Base-by-base conservation (phyloP, 106 monocot species). In the Apostasia shenzhenica region DNA sequence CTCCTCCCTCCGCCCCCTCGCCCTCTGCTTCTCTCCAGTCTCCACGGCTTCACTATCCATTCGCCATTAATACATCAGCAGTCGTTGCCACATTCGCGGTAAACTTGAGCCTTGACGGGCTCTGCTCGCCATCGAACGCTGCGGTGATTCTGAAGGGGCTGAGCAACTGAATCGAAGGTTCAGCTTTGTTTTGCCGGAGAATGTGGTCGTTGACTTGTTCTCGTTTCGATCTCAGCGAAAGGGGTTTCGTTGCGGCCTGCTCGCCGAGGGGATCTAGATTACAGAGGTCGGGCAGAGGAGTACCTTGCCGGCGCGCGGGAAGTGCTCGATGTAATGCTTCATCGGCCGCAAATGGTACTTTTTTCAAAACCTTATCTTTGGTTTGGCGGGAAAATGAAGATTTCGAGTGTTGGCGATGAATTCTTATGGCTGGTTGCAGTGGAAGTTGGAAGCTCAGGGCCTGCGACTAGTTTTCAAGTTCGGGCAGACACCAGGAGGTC, bases 301-400 rank as follows among this genome's bases (percentile, higher is more conserved):
- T 66, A 12, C 7, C 61, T 40, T 64, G 39, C 6, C 41, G 74
- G 38, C 84, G 82, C 77, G 63, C 45, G 5, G 14, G 54, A 75
- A 71, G 68, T 81, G 83, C 66, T 89, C 85, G 89, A 43, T 93
- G 86, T 56, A 50, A 54, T 74, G 76, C 72, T 72, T 86, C 93
- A 55, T 49, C 75, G 45, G 51, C 84, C 2, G 82, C 65, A 26
- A 78, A 76, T 59, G 75, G 79, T 83, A 75, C 58, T 44, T 63
- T 58, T 5, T 13, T 47, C 66, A 3, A 39, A 47, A 39, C 14
- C 42, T 41, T 47, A 11, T 41, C 8, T 57, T 43, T 48, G 54
- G 9, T 80, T 61, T 40, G 45, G 65, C 42, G 2, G 12, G 45
- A 40, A 52, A 8, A 40, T 48, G 14, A 62, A 39, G 52, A 65